Conservation (phyloP, 2,329 filamentous ascomycete genomes). For the Fusarium sp. region DNA sequence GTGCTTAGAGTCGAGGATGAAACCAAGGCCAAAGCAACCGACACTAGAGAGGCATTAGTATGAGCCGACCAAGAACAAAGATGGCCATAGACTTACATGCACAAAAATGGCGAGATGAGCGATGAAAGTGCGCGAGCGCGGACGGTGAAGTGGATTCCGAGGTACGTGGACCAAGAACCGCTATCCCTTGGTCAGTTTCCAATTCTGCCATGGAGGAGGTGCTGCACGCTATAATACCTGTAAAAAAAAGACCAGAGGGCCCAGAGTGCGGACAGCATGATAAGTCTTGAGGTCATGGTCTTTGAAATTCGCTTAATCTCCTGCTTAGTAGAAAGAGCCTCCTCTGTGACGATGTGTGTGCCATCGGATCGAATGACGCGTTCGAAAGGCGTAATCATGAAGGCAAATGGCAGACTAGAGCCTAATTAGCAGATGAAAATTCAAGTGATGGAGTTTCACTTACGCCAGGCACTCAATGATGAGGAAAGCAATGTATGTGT, state of each 20-base stretch:
- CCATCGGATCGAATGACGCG: conserved; percentile 14
- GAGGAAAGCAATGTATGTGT: conserved; percentile 14
- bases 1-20: conserved; percentile 55
- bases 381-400: conserved; percentile 15
- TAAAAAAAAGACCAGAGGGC: conserved; percentile 16
- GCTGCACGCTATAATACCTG: not conserved
- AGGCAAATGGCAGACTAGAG: conserved; percentile 9
- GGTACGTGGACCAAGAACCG: conserved; percentile 12
- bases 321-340: conserved; percentile 11
- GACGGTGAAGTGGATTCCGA: conserved; percentile 6
- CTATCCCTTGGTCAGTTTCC: not conserved
- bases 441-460: not conserved
- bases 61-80: not conserved
- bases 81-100: conserved; percentile 51
- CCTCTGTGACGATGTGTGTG: conserved; percentile 6
- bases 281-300: conserved; percentile 14
- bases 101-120: conserved; percentile 56
- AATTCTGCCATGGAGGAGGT: not conserved
- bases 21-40: conserved; percentile 61
- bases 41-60: conserved; percentile 41
- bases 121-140: conserved; percentile 34
- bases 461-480: conserved; percentile 19
- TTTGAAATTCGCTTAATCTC: conserved; percentile 6
- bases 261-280: conserved; percentile 9
- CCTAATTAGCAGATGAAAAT: not conserved